These are phyloP conservation scores for Talaromyces adpressus DNA, from an alignment of 495 filamentous ascomycete species.

Conservation along the genomic window DNA sequence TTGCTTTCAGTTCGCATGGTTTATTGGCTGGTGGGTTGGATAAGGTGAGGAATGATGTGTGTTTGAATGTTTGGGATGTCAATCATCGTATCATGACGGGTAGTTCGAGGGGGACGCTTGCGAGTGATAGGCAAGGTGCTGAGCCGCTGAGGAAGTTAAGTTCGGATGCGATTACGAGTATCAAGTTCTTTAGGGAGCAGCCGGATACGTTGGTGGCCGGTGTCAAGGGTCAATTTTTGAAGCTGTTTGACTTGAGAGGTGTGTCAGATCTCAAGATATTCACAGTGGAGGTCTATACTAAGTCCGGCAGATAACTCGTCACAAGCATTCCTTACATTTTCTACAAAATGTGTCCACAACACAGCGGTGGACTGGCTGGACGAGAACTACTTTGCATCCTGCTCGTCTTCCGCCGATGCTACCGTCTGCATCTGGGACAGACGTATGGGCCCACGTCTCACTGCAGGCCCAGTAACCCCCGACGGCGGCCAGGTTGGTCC, in stretches of 20 bases:
- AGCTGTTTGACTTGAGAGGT: constrained; percentile 91
- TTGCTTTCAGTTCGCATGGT: constrained; percentile 76
- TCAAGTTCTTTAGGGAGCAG: constrained; percentile 83
- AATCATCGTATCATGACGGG: constrained; percentile 51
- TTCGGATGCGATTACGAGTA: constrained; percentile 80
- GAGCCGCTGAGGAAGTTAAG: constrained; percentile 68
- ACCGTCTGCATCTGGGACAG: constrained; percentile 85
- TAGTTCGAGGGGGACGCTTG: constrained; percentile 19
- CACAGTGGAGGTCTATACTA: not conserved
- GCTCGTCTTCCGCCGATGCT: constrained; percentile 59
- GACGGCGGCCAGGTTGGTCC: constrained; percentile 34
- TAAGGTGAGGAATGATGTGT: constrained; percentile 84
- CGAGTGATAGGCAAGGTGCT: constrained; percentile 30
- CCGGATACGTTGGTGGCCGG: constrained; percentile 77
- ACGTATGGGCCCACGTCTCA: constrained; percentile 52
- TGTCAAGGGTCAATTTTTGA: constrained; percentile 75
- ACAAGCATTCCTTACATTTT: constrained; percentile 55
- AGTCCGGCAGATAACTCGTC: constrained; percentile 37
- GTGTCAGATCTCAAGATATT: constrained; percentile 11
- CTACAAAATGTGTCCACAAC: constrained; percentile 83
- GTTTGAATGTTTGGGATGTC: constrained; percentile 90
- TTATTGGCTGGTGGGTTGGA: constrained; percentile 84
- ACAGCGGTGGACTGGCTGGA: constrained; percentile 83
- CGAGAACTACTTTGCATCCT: constrained; percentile 91
- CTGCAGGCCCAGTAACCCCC: constrained; percentile 24